Evolutionary conservation across 2,329 filamentous ascomycete genomes (phyloP), one percentile per base, ranked within the genome.

Genomic region (Colletotrichum spaethianum): DNA sequence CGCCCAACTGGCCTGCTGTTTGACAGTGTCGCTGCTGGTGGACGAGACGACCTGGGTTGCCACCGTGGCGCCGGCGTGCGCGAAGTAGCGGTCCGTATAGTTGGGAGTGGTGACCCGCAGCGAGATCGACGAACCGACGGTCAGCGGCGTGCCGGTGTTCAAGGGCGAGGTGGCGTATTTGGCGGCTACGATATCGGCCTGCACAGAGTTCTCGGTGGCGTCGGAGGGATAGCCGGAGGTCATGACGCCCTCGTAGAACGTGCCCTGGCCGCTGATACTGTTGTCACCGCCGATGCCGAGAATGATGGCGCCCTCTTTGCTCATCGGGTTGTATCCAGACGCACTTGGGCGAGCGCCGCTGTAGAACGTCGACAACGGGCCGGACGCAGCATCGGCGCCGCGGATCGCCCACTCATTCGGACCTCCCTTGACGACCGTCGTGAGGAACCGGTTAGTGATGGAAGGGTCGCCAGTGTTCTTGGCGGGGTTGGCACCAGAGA

Each of bases 241-340:
- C 89, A 92, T 90, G 31, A 88, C 89, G 31, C 90, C 90, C 79
- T 92, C 90, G 79, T 92, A 90, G 76, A 90, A 91, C 0, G 90
- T 92, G 33, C 90, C 90, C 76, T 91, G 88, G 0, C 84, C 90
- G 57, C 87, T 76, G 75, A 83, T 81, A 76, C 88, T 90, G 81
- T 91, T 93, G 75, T 92, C 91, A 9, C 91, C 91, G n/a, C 91
- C 91, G 65, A 92, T 91, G n/a, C 91, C 90, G n/a, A 92, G 88
- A 70, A 92, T 86, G 55, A 93, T 90, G 67, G 90, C 87, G 16
- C 90, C 90, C 76, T 93, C 90, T 74, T 92, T 91, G 74, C 76
- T 83, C 91, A 92, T 93, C 0, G 87, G 85, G 77, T 90, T 87
- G 80, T 92, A 92, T 12, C 89, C 89, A 18, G 77, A 73, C 2